Evolutionary conservation across 805 yeast species (phyloP), one percentile per base, ranked within the genome.

Genomic region (Wickerhamiella allomyrinae): DNA sequence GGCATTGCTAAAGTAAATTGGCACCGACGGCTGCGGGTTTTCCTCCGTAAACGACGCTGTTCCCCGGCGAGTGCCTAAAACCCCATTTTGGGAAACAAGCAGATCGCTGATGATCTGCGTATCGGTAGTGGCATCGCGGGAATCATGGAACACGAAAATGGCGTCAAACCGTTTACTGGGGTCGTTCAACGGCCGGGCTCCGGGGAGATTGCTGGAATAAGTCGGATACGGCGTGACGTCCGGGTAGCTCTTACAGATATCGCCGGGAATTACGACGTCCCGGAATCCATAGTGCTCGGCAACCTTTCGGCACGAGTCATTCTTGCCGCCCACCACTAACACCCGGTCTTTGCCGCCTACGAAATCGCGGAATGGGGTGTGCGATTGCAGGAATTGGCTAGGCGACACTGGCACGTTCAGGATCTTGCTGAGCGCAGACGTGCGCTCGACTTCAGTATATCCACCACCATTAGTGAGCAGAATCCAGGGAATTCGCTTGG

Each of bases 391-490:
- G 45, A 85, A 80, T 63, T 85, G 95, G 42, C 76, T 84, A 35
- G 76, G 75, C 10, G 78, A 71, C 45, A 85, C 74, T 31, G 70
- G 70, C 31, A 73, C 62, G 17, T 68, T 72, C 48, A 85, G 67
- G 49, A 84, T 65, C 43, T 69, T 67, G 34, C 77, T 66, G 54
- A 85, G 67, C 50, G 83, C 91, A 43, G 69, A 71, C 39, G 89
- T 80, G 51, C 95, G 69, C 8, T 72, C 77, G 43, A 65, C 57
- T 59, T 85, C 95, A 7, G 84, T 79, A 55, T 80, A 74, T 40
- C 95, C 95, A 51, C 95, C 94, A 51, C 95, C 95, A 59, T 85
- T 85, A 45, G 95, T 85, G 48, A 85, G 86, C 57, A 79, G 78
- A 45, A 81, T 78, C 57, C 80, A 82, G 7, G 94, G 94, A 53